Conservation (phyloP, 768 basidiomycete genomes). For the Candolleomyces eurysporus region DNA sequence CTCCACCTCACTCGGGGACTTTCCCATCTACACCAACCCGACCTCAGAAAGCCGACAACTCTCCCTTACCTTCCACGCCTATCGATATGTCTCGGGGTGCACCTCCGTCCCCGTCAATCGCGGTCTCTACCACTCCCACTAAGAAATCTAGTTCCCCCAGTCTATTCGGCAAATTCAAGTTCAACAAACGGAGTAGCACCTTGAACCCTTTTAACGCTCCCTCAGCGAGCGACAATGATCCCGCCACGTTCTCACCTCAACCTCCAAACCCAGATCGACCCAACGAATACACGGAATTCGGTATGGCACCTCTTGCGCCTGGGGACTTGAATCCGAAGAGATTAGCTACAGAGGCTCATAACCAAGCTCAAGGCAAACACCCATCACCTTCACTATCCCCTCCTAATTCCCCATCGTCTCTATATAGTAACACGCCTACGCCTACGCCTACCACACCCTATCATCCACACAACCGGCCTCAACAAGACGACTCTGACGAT, state of each 20-base stretch:
- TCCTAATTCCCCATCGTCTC: constrained; percentile 3
- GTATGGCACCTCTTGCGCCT: constrained; percentile 5
- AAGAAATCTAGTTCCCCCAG: constrained; percentile 4
- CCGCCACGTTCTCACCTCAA: background rate
- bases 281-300: constrained; percentile 1
- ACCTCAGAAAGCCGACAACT: background rate
- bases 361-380: too few species aligned
- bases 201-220: background rate
- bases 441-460: constrained; percentile 2
- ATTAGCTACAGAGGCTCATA: background rate
- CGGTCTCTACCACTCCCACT: background rate
- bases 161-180: constrained; percentile 11
- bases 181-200: constrained; percentile 6
- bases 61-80: background rate
- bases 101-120: background rate
- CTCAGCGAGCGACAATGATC: background rate
- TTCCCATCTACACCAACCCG: constrained; percentile 6
- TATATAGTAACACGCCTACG: constrained; percentile 7
- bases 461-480: background rate
- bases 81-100: background rate
- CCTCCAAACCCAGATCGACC: background rate
- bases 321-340: background rate
- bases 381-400: background rate
- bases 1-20: constrained; percentile 7
- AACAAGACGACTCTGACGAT: background rate